Evolutionary conservation across 345 rosid genomes (phyloP).

Genomic region (Euphorbia lathyris): DNA sequence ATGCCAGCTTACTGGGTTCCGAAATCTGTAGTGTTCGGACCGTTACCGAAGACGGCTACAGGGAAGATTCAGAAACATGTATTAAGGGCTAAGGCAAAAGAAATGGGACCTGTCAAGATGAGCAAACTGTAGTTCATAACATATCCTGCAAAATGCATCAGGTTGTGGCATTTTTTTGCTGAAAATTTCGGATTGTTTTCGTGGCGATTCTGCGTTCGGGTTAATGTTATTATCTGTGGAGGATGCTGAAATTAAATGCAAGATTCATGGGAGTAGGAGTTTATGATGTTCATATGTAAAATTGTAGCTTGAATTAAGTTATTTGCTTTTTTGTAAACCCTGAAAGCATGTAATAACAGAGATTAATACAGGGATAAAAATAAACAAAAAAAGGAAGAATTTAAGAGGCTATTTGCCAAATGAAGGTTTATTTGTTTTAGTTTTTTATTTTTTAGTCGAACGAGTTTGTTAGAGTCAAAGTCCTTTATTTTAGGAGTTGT

Average conservation of each 20-base stretch:
- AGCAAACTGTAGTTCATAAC: constrained; percentile 46
- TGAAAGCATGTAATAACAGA: not conserved
- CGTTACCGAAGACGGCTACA: constrained; percentile 86
- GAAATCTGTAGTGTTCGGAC: constrained; percentile 72
- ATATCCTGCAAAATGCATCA: not conserved
- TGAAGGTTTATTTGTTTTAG: too few species aligned
- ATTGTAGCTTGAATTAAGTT: too few species aligned
- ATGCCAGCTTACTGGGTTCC: constrained; percentile 92
- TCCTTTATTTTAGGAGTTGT: too few species aligned
- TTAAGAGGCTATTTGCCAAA: too few species aligned
- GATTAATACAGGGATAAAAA: too few species aligned
- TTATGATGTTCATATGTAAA: not conserved
- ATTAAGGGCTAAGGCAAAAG: constrained; percentile 68
- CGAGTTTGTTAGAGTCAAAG: too few species aligned
- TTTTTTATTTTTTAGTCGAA: too few species aligned
- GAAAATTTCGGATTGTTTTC: not conserved
- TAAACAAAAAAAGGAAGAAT: too few species aligned
- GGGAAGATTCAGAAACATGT: constrained; percentile 92
- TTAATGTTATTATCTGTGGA: not conserved
- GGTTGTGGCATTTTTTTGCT: not conserved
- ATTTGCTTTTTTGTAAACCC: not conserved
- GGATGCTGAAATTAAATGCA: too few species aligned
- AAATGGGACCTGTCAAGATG: constrained; percentile 60
- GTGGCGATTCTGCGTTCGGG: not conserved
- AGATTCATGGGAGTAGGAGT: not conserved